Base-by-base conservation (phyloP, 2,329 filamentous ascomycete genomes). In the Fusarium aywerte region DNA sequence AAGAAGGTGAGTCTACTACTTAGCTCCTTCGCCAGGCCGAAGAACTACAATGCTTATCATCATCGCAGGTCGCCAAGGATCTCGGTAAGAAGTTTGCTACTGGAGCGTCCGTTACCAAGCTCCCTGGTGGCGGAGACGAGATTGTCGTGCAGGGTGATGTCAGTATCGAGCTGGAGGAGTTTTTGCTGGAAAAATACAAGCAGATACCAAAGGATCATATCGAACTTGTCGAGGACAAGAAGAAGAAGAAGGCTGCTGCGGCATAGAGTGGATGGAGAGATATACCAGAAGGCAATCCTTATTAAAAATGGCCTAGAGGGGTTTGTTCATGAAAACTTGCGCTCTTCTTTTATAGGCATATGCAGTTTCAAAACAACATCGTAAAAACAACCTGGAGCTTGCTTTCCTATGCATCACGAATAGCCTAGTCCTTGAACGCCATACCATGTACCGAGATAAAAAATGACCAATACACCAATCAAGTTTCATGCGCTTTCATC, bases 1-100 rank as follows among this genome's bases (percentile, higher is more conserved):
- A 99, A 99, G 81, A 98, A 97, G 83, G 86, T 82, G 56, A 29
- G 68, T 25, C 8, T 23, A 16, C 50, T 31, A 18, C 31, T 10
- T 36, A 59, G 7, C 39, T 58, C 32, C 7, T 31, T 25, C 25
- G 8, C 8, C 13, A 29, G 4, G 12, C 9, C 25, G 21, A 12
- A 42, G 33, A n/a, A 31, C 10, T 16, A 21, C 27, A 47, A 48
- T 67, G 42, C 68, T 73, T 13, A 74, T 39, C 20, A 45, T 40
- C 3, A 43, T 23, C 20, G 25, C 38, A 83, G 81, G 85, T 97
- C 9, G 90, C 94, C 59, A 98, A 98, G 84, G 96, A 98, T 75
- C 90, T 98, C 71, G 96, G 96, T 66, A 99, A 98, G 87, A 98
- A 97, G 81, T 98, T 99, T 76, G 96, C 96, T 29, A 98, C 96